Evolutionary conservation across 1,139 yeast species (phyloP), one percentile per base, ranked within the genome.

Genomic region (Zhuliangozyma parablackwelliae): DNA sequence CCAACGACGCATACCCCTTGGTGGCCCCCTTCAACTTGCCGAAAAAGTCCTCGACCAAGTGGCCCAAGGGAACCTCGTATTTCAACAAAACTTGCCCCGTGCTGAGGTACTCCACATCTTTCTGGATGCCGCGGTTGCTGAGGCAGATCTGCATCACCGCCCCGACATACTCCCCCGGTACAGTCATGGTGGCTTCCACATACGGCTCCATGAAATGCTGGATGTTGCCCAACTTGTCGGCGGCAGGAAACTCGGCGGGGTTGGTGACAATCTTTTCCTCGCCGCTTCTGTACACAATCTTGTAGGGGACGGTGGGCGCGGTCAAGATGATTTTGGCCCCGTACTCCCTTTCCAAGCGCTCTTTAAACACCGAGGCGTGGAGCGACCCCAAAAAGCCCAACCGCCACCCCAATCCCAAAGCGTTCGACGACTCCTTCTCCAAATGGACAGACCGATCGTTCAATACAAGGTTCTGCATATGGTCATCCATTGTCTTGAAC

Each of bases 361-460:
- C 97, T 48, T 86, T 83, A 60, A 92, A 92, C 2, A 92, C 97
- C 13, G 95, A 82, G 0, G 97, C 97, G 66, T 92, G 98, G 28
- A 92, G 63, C 0, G 97, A 88, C 0, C 98, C 98, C 33, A 92
- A 65, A 54, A 92, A 92, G 1, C 98, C 98, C 29, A 92, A 65
- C 56, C 97, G 77, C 98, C 98, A 92, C 25, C 98, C 98, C 51
- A 90, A 90, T 0, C 98, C 98, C 41, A 92, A 68, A 0, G 98
- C 98, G 53, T 82, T 86, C 0, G 97, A 89, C 0, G 96, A 86
- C 51, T 92, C 97, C 51, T 90, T 80, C 50, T 86, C 90, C 36
- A 92, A 69, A 0, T 92, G 80, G 2, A 92, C 97, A 1, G 96
- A 83, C 50, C 97, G 75, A 56, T 92, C 98, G 54, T 92, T 92